phyloP scores from a whole-genome alignment of 345 rosid species.

The Triadica sebifera region DNA sequence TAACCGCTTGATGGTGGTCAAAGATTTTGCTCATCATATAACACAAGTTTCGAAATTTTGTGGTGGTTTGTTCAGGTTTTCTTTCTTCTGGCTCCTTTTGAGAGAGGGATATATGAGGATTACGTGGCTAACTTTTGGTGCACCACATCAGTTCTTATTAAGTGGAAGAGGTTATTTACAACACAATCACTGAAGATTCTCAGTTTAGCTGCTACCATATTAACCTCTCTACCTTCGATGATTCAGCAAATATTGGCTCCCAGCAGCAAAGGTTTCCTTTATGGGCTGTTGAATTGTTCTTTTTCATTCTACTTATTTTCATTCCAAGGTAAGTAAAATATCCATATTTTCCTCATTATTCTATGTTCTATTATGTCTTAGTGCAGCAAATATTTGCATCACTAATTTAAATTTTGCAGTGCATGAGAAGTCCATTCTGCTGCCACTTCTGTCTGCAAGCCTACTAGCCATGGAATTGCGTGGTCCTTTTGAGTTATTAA shows the following conservation, averaged over 20 bases:
- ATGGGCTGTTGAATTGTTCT: conserved; percentile 75
- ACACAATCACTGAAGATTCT: conserved; percentile 52
- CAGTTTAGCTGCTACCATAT: conserved; percentile 61
- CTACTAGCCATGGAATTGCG: conserved; percentile 64
- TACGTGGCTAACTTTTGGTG: conserved; percentile 99
- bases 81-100: conserved; percentile 90
- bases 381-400: conserved; percentile 7
- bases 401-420: conserved; percentile 49
- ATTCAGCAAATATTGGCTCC: conserved; percentile 77
- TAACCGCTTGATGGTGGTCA: not conserved
- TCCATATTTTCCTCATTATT: conserved; percentile 9
- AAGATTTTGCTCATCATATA: not conserved
- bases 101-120: conserved; percentile 96
- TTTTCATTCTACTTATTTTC: conserved; percentile 84
- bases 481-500: conserved; percentile 47
- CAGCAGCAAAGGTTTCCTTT: conserved; percentile 75
- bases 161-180: conserved; percentile 79
- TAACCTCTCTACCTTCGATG: conserved; percentile 81
- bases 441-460: conserved; percentile 86
- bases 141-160: conserved; percentile 64
- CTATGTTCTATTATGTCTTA: conserved; percentile 2
- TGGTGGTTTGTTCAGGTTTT: conserved; percentile 56
- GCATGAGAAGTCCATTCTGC: conserved; percentile 92
- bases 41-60: not conserved
- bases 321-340: conserved; percentile 59